Percentiles rank a stretch among this genome's conserved stretches.
phyloP scores from a whole-genome alignment of 176 grass and related monocot species.

The Lolium perenne region DNA sequence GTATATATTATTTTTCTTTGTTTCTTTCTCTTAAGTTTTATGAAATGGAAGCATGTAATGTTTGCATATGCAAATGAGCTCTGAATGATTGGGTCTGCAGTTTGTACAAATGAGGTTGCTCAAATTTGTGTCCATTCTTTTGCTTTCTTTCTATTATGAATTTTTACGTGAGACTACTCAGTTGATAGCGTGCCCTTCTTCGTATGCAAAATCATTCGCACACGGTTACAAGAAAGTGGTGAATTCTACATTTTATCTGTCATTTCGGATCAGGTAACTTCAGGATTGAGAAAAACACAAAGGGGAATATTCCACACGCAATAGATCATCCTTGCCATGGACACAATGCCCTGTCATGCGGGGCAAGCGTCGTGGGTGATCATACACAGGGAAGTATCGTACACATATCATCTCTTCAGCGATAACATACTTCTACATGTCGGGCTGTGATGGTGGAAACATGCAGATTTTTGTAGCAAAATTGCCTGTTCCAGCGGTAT shows the following conservation, averaged over 20 bases:
- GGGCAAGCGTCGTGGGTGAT: neutral
- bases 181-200: no score
- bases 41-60: neutral
- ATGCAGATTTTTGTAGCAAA: conserved; percentile 13
- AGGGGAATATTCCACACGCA: no score
- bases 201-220: no score
- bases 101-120: no score
- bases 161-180: no score
- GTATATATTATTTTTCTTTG: neutral
- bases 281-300: neutral
- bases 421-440: neutral
- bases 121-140: no score
- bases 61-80: neutral
- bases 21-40: neutral
- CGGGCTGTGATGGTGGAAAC: neutral
- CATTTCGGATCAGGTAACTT: neutral
- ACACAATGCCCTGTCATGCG: neutral
- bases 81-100: neutral
- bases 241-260: neutral
- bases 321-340: no score
- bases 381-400: neutral
- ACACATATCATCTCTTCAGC: no score
- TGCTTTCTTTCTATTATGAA: no score
- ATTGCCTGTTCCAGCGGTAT: neutral
- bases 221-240: neutral